Base-by-base conservation (phyloP, 169 alveolate species). In the Eimeria zaria region DNA sequence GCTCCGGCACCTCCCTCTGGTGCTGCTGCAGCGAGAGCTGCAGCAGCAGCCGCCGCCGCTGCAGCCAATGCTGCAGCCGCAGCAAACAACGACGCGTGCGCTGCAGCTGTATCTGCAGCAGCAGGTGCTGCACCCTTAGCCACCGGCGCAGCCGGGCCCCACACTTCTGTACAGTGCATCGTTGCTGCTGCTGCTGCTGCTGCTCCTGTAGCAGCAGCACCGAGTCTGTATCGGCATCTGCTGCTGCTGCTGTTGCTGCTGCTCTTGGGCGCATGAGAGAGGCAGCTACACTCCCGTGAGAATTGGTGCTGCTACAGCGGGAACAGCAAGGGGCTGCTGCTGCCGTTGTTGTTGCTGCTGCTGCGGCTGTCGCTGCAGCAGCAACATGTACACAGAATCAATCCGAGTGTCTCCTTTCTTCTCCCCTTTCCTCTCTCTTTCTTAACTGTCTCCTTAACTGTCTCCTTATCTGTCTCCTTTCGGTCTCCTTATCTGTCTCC, bases 131-230 rank as follows among this genome's bases (percentile, higher is more conserved):
- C 89, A 20, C 27, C n/a, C 89, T 53, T 22, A 80, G 89, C 89
- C 89, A 80, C 1, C 89, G 89, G 27, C 71, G 64, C 89, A 80
- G 22, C 64, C 41, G 67, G 8, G 41, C n/a, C 71, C 41, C 30
- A 44, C 71, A 80, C 27, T 22, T 8, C 14, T 24, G 64, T 27
- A 5, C 12, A 3, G 20, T 44, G 41, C 39, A 12, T n/a, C 55
- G 89, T 36, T 80, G 71, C 89, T 80, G 89, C 89, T 36, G 89
- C 89, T 36, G 89, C 89, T 24, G 89, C 89, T 18, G 87, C n/a
- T 51, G 46, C 71, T 44, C 41, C 64, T 48, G 89, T 71, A 7
- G 71, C 16, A 8, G 64, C 89, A 48, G 64, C 69, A 71, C 14
- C 41, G 0, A 1, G 11, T 41, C 53, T 0, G 22, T 8, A 12